Evolutionary conservation across 208 protist genomes (phyloP).

Genomic region (Wallacemonas rigidus): DNA sequence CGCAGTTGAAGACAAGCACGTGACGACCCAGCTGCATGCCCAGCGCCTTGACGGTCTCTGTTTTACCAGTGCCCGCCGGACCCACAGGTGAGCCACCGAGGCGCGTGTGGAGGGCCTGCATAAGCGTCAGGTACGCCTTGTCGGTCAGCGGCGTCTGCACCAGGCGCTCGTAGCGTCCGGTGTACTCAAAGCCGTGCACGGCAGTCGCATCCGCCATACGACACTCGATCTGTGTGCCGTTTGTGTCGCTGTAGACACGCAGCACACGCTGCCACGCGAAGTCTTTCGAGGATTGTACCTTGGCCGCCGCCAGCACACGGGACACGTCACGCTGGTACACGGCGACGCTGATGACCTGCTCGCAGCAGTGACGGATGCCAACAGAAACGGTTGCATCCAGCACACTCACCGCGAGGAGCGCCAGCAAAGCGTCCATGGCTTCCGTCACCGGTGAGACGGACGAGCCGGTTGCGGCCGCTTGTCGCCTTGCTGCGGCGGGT

Average conservation of each 20-base stretch:
- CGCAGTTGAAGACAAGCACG: constrained; percentile 99
- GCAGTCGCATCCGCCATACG: constrained; percentile 97
- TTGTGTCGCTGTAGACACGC: constrained; percentile 86
- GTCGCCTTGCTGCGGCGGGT: constrained; percentile 12
- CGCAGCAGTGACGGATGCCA: constrained; percentile 87
- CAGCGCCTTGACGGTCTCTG: constrained; percentile 99
- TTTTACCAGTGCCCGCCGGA: constrained; percentile 98
- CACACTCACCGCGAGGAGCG: constrained; percentile 75
- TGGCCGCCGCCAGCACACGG: constrained; percentile 56
- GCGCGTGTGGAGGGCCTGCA: constrained; percentile 96
- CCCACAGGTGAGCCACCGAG: constrained; percentile 98
- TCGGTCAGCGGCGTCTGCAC: constrained; percentile 99
- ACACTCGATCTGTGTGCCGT: constrained; percentile 74
- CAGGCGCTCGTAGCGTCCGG: constrained; percentile 96
- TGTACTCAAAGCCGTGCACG: constrained; percentile 99
- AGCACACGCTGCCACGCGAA: constrained; percentile 98
- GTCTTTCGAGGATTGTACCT: constrained; percentile 60
- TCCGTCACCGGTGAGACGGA: constrained; percentile 31
- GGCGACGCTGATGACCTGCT: constrained; percentile 98
- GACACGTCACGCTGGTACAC: constrained; percentile 98
- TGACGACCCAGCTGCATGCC: constrained; percentile 97
- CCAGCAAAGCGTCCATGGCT: constrained; percentile 85
- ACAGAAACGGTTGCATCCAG: constrained; percentile 29
- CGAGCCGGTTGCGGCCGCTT: constrained; percentile 2
- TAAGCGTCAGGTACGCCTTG: constrained; percentile 98